Evolutionary conservation across 2,329 filamentous ascomycete genomes (phyloP), one percentile per base, ranked within the genome.

Genomic region (Triangularia setosa): DNA sequence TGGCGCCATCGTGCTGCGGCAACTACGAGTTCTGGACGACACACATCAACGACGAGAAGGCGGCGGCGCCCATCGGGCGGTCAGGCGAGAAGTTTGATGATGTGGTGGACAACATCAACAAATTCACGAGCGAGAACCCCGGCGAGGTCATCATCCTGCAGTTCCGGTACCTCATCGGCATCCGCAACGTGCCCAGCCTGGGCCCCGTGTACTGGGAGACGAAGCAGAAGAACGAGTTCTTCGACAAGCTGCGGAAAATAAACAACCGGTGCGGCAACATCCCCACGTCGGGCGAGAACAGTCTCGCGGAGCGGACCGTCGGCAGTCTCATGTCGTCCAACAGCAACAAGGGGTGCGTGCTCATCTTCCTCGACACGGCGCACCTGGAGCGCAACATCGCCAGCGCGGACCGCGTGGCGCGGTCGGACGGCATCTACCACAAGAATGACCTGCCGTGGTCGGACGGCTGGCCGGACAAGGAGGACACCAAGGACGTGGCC

Each of bases 91-190:
- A 73, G 4, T 72, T 83, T 2, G 68, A 73, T 11, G 75, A 79
- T 3, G 75, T 82, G 11, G 75, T 82, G 61, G 69, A 66, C 24
- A 74, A 79, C 30, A 72, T 82, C 64, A 82, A 82, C 69, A 67
- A 67, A 18, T 83, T 83, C 66, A 80, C 77, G 1, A 67, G 70
- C 4, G 72, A 79, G 12, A 76, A 78, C 64, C 78, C 73, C 1
- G 75, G 74, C 11, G 80, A 83, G 65, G 73, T 82, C 53, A 73
- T 83, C 60, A 77, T 83, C 61, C 74, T 81, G 62, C 77, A 79
- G 30, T 71, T 83, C 18, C 75, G 75, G 16, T 80, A 81, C 57
- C 62, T 74, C 16, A 68, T 71, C 58, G 77, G 76, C 7, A 69
- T 80, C n/a, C 75, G 79, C 64, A 77, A 77, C 6, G 75, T 72